Conservation (phyloP, 1,284 basidiomycete genomes). For the Apiotrichum laibachii region DNA sequence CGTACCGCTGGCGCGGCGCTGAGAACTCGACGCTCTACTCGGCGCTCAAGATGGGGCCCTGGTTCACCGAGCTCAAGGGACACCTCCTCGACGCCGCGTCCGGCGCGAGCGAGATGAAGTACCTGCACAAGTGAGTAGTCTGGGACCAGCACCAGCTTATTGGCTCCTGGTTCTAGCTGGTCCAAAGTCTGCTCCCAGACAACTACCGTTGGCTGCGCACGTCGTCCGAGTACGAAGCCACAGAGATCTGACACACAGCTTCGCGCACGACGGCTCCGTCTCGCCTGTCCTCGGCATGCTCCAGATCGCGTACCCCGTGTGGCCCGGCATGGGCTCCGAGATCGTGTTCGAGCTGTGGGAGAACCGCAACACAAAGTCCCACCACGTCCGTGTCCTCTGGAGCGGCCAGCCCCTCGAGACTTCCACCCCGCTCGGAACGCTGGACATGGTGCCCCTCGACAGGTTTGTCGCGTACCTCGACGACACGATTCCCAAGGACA, state of each 20-base stretch:
- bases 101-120: slow-evolving; percentile 24
- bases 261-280: slow-evolving; percentile 45
- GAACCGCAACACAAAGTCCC: background rate
- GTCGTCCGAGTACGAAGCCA: background rate
- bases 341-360: slow-evolving; percentile 43
- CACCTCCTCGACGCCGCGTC: slow-evolving; percentile 28
- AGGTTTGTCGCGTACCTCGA: slow-evolving; percentile 31
- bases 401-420: slow-evolving; percentile 35
- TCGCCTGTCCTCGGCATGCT: slow-evolving; percentile 37
- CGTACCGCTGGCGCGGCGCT: slow-evolving; percentile 34
- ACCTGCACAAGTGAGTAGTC: slow-evolving; percentile 34
- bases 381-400: slow-evolving; percentile 31
- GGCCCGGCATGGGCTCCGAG: slow-evolving; percentile 47
- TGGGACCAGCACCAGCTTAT: background rate
- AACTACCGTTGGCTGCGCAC: too few relatives aligned
- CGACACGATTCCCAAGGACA: slow-evolving; percentile 24
- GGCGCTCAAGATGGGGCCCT: slow-evolving; percentile 37
- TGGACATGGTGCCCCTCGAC: slow-evolving; percentile 31
- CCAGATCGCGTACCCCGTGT: slow-evolving; percentile 36
- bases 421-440: slow-evolving; percentile 32
- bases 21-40: slow-evolving; percentile 28
- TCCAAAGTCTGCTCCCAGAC: too few relatives aligned
- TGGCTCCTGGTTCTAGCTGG: too few relatives aligned
- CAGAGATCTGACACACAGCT: slow-evolving; percentile 24
- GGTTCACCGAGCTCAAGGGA: slow-evolving; percentile 32